Base-by-base conservation (phyloP, 1,284 basidiomycete genomes). In the Tylopilus microsporus region DNA sequence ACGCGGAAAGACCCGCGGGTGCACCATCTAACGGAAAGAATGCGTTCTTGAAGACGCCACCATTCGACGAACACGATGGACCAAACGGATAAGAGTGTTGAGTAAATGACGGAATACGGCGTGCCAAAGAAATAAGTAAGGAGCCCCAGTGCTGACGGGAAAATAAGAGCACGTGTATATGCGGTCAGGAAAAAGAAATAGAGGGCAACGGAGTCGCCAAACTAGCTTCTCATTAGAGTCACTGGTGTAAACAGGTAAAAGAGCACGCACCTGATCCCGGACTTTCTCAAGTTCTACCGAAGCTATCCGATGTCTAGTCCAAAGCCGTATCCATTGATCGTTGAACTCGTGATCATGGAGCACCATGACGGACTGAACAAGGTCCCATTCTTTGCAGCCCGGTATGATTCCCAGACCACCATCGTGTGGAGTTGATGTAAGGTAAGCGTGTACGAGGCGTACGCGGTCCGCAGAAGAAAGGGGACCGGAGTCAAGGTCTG, bases 151-250 rank as follows among this genome's bases (percentile, higher is more conserved):
- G 70, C 71, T 5, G 89, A 82, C 5, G 89, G 88, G 59, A 91
- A 82, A 18, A 87, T 66, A 41, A 95, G 82, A 36, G 87, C 85
- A 43, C 82, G 81, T 0, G 92, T 89, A 76, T 98, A 98, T 59
- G 84, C 83, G 4, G 86, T 83, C 12, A 98, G 79, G 76, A 95
- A 97, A 55, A 85, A 83, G 73, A 95, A 97, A 75, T 98, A 97
- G 32, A 95, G 82, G n/a, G 92, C 91, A 16, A 96, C 79, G 1
- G 85, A 81, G 67, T 93, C 92, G 16, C 94, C 92, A 69, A 94
- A 94, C 85, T 94, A 58, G 13, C 39, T 3, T 36, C 10, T n/a
- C 37, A 1, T 72, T 18, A 54, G 49, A 21, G 21, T 46, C 15
- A 34, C 13, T 30, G 8, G 39, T 19, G 2, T 15, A 1, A 25